Evolutionary conservation across 495 filamentous ascomycete genomes (phyloP), one percentile per base, ranked within the genome.

Genomic region (Penicillium coprophilum): DNA sequence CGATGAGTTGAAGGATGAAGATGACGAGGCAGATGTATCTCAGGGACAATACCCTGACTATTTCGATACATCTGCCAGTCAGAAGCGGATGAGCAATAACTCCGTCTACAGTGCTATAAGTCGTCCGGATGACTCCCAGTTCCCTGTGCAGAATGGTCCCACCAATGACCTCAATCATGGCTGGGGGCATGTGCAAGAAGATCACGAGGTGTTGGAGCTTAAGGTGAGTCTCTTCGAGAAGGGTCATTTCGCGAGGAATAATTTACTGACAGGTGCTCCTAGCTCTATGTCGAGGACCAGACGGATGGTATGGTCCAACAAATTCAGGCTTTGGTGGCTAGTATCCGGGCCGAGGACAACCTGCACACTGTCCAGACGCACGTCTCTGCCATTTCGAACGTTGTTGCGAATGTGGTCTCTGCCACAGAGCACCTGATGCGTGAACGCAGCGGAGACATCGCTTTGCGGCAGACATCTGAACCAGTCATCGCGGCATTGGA

Each of bases 271-370:
- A 9, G 15, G 1, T 39, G 8, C 17, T 51, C 1, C 21, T 36
- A 88, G 85, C 83, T 88, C 57, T 93, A 92, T 67, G 84, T 96
- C 40, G 90, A 95, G 61, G 88, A 90, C 59, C 90, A 92, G 71
- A 91, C 89, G 12, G 88, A 89, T 46, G 76, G 84, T 12, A 82
- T 96, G 39, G 87, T 95, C 24, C 85, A 90, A 61, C 87, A 84
- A 21, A 92, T 96, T 60, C 90, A 93, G 69, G 80, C 85, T 5
- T 83, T 96, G 11, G 88, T 96, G 32, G 81, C 83, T 58, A 85
- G 84, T 46, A 93, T 96, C 61, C 89, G 91, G 36, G 78, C 83
- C 45, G 84, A 89, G 56, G 82, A 82, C 15, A 77, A 80, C 38
- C 82, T 91, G 52, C 72, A 80, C 47, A 82, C 84, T 36, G 83